Conservation (phyloP, 169 alveolate species). For the Babesia microti region DNA sequence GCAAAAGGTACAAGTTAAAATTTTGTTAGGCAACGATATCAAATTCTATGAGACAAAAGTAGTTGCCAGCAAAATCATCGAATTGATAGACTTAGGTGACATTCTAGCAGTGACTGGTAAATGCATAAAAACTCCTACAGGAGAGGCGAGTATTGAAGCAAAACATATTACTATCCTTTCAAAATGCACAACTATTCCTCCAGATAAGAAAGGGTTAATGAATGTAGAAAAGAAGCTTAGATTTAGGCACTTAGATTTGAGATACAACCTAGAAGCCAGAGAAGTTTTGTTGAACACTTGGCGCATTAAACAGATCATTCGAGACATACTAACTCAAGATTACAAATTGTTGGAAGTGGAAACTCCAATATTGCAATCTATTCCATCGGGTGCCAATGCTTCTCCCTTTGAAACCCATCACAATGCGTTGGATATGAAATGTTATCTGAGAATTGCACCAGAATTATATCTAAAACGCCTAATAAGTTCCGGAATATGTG, state of each 20-base stretch:
- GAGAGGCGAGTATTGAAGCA: constrained; percentile 33
- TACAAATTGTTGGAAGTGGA: constrained; percentile 84
- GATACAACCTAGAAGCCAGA: constrained; percentile 57
- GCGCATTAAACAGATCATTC: constrained; percentile 55
- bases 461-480: constrained; percentile 82
- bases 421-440: constrained; percentile 75
- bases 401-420: constrained; percentile 82
- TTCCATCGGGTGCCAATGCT: constrained; percentile 88
- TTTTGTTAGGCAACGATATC: no score
- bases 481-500: constrained; percentile 81
- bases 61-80: constrained; percentile 17
- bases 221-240: constrained; percentile 65
- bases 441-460: constrained; percentile 88
- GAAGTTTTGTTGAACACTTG: constrained; percentile 61
- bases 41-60: no score
- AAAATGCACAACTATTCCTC: constrained; percentile 20
- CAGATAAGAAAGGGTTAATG: constrained; percentile 52
- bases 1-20: constrained; percentile 20
- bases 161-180: constrained; percentile 16
- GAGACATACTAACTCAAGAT: constrained; percentile 54
- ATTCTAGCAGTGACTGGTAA: constrained; percentile 31
- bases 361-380: constrained; percentile 84
- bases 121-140: constrained; percentile 18
- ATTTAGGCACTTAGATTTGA: constrained; percentile 73
- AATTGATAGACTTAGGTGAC: constrained; percentile 47